Conservation (phyloP, 805 yeast species). For the Candida montana region DNA sequence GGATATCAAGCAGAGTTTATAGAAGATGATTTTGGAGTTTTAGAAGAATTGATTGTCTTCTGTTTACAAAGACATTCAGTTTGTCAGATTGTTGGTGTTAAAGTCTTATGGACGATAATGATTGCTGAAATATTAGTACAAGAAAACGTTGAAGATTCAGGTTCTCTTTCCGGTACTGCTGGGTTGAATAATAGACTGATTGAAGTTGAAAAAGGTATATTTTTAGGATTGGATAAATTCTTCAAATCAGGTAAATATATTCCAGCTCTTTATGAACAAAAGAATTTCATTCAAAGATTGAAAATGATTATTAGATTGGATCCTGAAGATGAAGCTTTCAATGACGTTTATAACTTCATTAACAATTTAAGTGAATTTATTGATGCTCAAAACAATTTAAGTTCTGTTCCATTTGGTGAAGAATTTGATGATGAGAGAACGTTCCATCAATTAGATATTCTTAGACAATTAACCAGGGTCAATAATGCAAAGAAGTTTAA, state of each 20-base stretch:
- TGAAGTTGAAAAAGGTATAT: constrained; percentile 58
- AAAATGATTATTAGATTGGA: constrained; percentile 48
- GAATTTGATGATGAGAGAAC: constrained; percentile 87
- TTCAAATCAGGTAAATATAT: constrained; percentile 53
- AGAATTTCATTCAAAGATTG: constrained; percentile 45
- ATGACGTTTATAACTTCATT: constrained; percentile 43
- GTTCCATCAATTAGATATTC: constrained; percentile 69
- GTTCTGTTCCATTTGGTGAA: constrained; percentile 70
- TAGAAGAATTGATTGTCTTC: constrained; percentile 60
- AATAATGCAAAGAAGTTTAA: constrained; percentile 76
- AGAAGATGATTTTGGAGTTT: constrained; percentile 49
- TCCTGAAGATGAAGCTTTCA: constrained; percentile 58
- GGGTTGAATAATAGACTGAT: constrained; percentile 49
- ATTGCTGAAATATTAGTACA: constrained; percentile 60
- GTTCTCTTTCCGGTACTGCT: constrained; percentile 31
- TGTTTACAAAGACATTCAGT: constrained; percentile 60
- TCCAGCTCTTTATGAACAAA: constrained; percentile 52
- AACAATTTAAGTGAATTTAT: constrained; percentile 56
- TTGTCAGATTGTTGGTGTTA: constrained; percentile 59
- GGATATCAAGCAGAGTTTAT: constrained; percentile 69
- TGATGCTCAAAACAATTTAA: constrained; percentile 58
- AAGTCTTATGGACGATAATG: constrained; percentile 64
- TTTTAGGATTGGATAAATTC: constrained; percentile 58
- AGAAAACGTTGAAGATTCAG: constrained; percentile 51
- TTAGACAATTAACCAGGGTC: constrained; percentile 71